Evolutionary conservation across 441 rosid genomes (phyloP), one percentile per base, ranked within the genome.

Genomic region (Gossypium gossypioides): DNA sequence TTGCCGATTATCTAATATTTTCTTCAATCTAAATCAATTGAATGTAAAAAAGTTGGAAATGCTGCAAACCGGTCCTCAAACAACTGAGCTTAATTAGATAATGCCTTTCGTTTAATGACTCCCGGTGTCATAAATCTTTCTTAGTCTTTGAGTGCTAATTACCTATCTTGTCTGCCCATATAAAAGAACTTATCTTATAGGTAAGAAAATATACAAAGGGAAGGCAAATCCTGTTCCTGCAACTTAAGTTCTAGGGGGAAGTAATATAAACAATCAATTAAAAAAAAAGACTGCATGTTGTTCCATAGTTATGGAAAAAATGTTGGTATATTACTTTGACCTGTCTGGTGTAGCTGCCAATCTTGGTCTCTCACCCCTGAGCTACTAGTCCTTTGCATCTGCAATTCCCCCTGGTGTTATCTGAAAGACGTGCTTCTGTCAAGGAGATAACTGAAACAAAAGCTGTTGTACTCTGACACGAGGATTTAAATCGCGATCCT

Each of bases 31-130:
- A 92, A 85, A 72, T 13, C 75, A 46, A 34, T 12, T 84, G 83
- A 79, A 92, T 94, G 89, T 5, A 96, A 96, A 6, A 88, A 95
- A 78, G 94, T 89, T 71, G 99, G 89, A 55, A 94, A 97, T 74
- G 87, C 94, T 55, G 91, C 86, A 50, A 89, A 94, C 81, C 89
- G 97, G 97, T 91, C 97, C 63, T 46, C 84, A 0, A 68, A 90
- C 74, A 86, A 85, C 83, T 90, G 82, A 88, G 73, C 78, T 48
- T 25, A 51, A 51, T 51, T 61, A 37, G 22, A 34, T 5, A 72
- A 55, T 18, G 56, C 4, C 34, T 55, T 19, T 21, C 65, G 25
- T 40, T 22, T 4, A 21, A 72, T 32, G 37, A 78, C 79, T 78
- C 68, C 78, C 52, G 0, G 42, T 5, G 21, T 63, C 57, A 44